A percentile compares a stretch with the other conserved stretches of the same genome.
Conservation (phyloP, 352 stramenopile species). For the Globisporangium perplexum region DNA sequence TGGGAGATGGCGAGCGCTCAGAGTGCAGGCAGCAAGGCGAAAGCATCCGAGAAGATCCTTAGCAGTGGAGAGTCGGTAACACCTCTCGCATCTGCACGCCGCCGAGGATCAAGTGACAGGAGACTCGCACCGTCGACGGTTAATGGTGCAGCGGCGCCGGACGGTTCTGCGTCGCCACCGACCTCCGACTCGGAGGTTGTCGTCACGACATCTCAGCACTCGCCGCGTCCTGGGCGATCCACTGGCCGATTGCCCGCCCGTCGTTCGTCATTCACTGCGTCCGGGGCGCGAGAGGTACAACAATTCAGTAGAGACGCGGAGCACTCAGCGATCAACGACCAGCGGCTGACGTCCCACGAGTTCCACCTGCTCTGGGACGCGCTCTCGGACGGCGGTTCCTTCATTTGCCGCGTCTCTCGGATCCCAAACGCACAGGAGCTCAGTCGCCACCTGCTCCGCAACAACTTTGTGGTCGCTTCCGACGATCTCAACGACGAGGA, state of each 20-base stretch:
- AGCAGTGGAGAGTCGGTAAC: neutral
- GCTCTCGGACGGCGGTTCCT: slow-evolving; percentile 46
- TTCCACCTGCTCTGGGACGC: slow-evolving; percentile 51
- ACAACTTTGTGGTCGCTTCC: slow-evolving; percentile 47
- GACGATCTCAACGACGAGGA: slow-evolving; percentile 34
- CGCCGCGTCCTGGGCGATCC: neutral
- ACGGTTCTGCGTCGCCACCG: slow-evolving; percentile 12
- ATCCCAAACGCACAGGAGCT: slow-evolving; percentile 39
- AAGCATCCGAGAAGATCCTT: neutral
- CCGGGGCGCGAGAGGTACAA: neutral
- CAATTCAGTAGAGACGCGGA: neutral
- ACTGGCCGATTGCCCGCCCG: slow-evolving; percentile 4
- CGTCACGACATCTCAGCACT: slow-evolving; percentile 13
- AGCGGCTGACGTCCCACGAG: slow-evolving; percentile 18
- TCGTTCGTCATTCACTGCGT: neutral
- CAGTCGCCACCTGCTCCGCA: slow-evolving; percentile 31
- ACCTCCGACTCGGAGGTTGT: slow-evolving; percentile 34
- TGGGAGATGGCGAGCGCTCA: slow-evolving; percentile 44
- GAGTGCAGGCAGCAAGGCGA: neutral
- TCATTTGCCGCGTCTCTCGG: slow-evolving; percentile 53
- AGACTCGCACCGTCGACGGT: neutral
- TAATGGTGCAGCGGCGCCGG: neutral
- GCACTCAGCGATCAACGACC: slow-evolving; percentile 1
- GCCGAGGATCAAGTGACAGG: slow-evolving; percentile 1
- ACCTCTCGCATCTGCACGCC: slow-evolving; percentile 3